phyloP scores from a whole-genome alignment of 208 protist genomes.

The Entamoeba nuttalli region DNA sequence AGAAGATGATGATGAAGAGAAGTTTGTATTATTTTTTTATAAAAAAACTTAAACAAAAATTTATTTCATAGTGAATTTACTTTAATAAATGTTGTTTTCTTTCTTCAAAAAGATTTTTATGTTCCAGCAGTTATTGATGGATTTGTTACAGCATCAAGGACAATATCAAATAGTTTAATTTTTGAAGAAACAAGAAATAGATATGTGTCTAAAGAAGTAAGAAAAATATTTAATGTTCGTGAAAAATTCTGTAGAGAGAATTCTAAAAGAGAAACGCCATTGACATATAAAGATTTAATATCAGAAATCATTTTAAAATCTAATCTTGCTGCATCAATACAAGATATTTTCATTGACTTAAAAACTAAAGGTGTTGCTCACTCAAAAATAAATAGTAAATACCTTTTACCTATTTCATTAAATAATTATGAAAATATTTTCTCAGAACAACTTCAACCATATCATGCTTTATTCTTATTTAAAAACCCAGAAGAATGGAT shows the following conservation, averaged over 20 bases:
- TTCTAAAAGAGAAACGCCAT: neutral
- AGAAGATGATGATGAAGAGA: neutral
- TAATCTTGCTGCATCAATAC: neutral
- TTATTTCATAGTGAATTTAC: neutral
- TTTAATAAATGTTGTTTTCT: neutral
- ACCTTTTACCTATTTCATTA: neutral
- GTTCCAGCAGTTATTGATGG: neutral
- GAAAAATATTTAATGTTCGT: neutral
- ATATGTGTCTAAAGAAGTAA: neutral
- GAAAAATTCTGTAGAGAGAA: neutral
- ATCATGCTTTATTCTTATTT: neutral
- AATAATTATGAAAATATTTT: neutral
- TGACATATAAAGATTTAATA: neutral
- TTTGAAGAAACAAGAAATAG: neutral
- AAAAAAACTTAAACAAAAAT: neutral
- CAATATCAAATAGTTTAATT: neutral
- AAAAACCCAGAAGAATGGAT: neutral
- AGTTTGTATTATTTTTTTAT: neutral
- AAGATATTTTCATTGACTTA: neutral
- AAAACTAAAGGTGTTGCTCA: neutral
- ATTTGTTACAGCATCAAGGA: neutral
- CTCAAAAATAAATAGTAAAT: neutral
- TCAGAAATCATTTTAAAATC: neutral
- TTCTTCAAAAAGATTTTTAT: neutral
- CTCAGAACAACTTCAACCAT: neutral